A percentile compares a stretch with the other conserved stretches of the same genome.
Conservation (phyloP, 2,329 filamentous ascomycete species). For the Aspergillus latus region DNA sequence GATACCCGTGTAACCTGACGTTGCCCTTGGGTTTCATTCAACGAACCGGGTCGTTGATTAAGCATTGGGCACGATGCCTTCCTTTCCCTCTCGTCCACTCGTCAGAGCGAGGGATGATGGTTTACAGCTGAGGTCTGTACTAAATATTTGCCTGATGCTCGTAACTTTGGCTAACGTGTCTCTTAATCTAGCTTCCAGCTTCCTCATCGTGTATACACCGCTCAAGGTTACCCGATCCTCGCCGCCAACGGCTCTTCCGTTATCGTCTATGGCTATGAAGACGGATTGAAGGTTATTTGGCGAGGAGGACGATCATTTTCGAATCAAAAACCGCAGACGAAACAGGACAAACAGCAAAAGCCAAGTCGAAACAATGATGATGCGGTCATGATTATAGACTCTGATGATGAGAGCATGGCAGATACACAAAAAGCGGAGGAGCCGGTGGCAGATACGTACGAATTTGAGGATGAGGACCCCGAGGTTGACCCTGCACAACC, state of each 20-base stretch:
- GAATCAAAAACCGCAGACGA: conserved; percentile 24
- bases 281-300: conserved; percentile 61
- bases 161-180: conserved; percentile 11
- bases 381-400: conserved; percentile 57
- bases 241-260: conserved; percentile 63
- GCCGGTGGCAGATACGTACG: conserved; percentile 26
- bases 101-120: conserved; percentile 42
- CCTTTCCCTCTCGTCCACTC: conserved; percentile 38
- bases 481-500: conserved; percentile 59
- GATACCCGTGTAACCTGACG: not conserved
- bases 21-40: not conserved
- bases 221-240: conserved; percentile 58
- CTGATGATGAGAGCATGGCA: conserved; percentile 53
- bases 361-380: conserved; percentile 36
- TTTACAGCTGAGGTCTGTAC: conserved; percentile 43
- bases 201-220: conserved; percentile 56
- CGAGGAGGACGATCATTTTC: conserved; percentile 56
- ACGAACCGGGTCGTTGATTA: not conserved
- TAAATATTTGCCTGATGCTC: not conserved
- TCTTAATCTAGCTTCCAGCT: conserved; percentile 56
- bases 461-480: conserved; percentile 55
- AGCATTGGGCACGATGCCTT: conserved; percentile 31
- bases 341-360: conserved; percentile 28
- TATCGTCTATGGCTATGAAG: conserved; percentile 60
- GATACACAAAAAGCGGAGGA: conserved; percentile 28